A percentile compares a stretch with the other conserved stretches of the same genome.
Conservation (phyloP, 1,139 yeast species). For the Eremothecium gossypii region DNA sequence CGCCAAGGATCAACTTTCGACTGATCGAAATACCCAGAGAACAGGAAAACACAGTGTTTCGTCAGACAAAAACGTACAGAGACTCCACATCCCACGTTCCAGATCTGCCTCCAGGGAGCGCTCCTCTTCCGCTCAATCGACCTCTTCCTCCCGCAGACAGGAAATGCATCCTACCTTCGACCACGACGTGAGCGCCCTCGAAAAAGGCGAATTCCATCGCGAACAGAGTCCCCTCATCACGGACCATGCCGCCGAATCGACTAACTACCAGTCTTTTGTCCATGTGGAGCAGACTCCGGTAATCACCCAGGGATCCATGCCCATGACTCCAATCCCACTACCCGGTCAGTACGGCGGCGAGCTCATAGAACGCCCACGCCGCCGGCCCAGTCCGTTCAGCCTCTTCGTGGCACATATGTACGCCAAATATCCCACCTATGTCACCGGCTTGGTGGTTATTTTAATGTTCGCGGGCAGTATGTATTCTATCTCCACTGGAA, state of each 20-base stretch:
- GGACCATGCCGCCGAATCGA: slow-evolving; percentile 2
- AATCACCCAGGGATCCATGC: slow-evolving; percentile 4
- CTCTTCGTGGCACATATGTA: slow-evolving; percentile 3
- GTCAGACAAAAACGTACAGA: background rate
- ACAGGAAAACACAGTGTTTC: background rate
- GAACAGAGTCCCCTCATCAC: slow-evolving; percentile 3
- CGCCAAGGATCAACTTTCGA: background rate
- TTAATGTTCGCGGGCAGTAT: slow-evolving; percentile 6
- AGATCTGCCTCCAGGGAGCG: background rate
- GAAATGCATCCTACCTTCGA: slow-evolving; percentile 2
- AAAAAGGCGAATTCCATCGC: slow-evolving; percentile 2
- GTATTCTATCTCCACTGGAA: slow-evolving; percentile 9
- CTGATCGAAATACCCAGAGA: slow-evolving; percentile 4
- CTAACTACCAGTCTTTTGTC: slow-evolving; percentile 4
- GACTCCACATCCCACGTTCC: slow-evolving; percentile 1
- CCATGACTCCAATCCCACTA: slow-evolving; percentile 3
- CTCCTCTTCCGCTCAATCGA: background rate
- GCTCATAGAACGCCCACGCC: background rate
- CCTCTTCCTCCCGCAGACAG: background rate
- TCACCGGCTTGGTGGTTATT: slow-evolving; percentile 4
- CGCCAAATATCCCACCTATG: slow-evolving; percentile 5
- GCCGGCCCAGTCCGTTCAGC: slow-evolving; percentile 1
- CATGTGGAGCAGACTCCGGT: slow-evolving; percentile 3
- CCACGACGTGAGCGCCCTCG: slow-evolving; percentile 2
- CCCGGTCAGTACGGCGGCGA: background rate